phyloP scores from a whole-genome alignment of 805 yeast species.

The Zygosaccharomyces lentus region DNA sequence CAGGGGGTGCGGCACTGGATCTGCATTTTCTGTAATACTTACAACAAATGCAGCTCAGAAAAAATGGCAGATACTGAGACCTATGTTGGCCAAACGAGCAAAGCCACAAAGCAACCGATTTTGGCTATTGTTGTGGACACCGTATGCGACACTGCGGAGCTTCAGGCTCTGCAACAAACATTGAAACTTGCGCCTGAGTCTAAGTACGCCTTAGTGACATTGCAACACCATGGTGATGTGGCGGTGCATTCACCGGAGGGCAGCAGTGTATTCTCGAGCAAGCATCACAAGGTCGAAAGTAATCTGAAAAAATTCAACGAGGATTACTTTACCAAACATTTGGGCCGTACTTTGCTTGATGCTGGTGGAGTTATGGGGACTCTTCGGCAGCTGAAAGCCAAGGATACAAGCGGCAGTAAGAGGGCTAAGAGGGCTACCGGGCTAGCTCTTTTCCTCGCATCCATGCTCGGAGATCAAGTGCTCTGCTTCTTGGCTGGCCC shows the following conservation, averaged over 20 bases:
- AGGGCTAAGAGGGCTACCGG: constrained; percentile 20
- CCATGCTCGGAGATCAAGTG: constrained; percentile 9
- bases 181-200: background rate
- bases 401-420: constrained; percentile 1
- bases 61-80: constrained; percentile 1
- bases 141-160: constrained; percentile 8
- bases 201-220: constrained; percentile 5
- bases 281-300: constrained; percentile 6
- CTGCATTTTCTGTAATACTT: constrained; percentile 15
- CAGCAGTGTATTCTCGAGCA: constrained; percentile 2
- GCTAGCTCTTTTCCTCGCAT: constrained; percentile 18
- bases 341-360: constrained; percentile 5
- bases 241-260: constrained; percentile 1
- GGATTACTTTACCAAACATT: constrained; percentile 11
- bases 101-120: background rate
- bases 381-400: background rate
- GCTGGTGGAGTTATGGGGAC: background rate
- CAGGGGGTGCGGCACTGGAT: constrained; percentile 10
- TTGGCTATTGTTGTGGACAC: constrained; percentile 13
- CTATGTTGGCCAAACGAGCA: constrained; percentile 2
- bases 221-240: constrained; percentile 7
- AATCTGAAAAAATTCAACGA: constrained; percentile 8
- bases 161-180: constrained; percentile 7
- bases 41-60: constrained; percentile 10
- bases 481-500: constrained; percentile 21